Base-by-base conservation (phyloP, 2,329 filamentous ascomycete species). In the Passalora sequoiae region DNA sequence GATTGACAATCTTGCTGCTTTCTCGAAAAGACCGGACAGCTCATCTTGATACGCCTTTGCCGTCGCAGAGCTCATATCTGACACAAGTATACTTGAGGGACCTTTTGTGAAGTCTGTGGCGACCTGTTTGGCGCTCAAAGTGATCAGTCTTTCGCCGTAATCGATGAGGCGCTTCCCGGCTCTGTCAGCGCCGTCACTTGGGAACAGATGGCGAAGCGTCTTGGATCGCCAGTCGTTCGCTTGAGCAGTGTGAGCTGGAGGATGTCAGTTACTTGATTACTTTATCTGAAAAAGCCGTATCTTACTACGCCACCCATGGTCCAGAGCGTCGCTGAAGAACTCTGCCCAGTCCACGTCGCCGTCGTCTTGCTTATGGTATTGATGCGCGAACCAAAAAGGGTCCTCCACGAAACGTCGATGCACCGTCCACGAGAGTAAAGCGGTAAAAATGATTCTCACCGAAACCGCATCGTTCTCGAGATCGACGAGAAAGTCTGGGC, bases 191-290 rank as follows among this genome's bases (percentile, higher is more conserved):
- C 30, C 30, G 17, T 17, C 16, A 13, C 13, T n/a, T 13, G 39
- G 39, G 17, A 24, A 33, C 3, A 46, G 19, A 12, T 24, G 13
- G 9, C 44, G 30, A n/a, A 46, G 25, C 12, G 39, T 42, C 10
- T 46, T 22, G 12, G 44, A 46, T 22, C 44, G 38, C 44, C 44
- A 46, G 3, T 37, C 16, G 30, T 46, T 30, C 6, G 31, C 44
- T 20, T 42, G n/a, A 8, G 16, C 6, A 7, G 20, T 17, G 38
- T 46, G 31, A 12, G 33, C 44, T 46, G 25, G 22, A 31, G 21
- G 6, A 16, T 19, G 27, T 38, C 15, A 20, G 38, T 46, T 17
- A 38, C 15, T 16, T 15, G 22, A 10, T 28, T 16, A 13, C 7
- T 38, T 24, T 2, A 21, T 13, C 25, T 29, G 16, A 10, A 12